phyloP scores from a whole-genome alignment of 2,329 filamentous ascomycete genomes.

The Botrytis fabae region DNA sequence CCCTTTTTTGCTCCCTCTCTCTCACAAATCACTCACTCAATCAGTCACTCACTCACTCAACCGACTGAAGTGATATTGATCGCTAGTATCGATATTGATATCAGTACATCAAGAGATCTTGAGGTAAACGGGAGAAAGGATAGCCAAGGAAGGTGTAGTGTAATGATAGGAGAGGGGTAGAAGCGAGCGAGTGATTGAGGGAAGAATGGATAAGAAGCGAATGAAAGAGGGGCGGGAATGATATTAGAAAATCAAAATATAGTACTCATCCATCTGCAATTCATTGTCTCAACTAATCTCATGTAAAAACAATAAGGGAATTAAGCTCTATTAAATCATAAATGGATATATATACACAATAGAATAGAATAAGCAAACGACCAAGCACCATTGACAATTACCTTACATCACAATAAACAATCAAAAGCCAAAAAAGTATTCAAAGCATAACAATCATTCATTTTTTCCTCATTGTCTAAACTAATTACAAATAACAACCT shows the following conservation, averaged over 20 bases:
- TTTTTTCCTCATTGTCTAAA: not conserved
- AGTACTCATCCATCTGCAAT: not conserved
- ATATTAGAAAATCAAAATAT: not conserved
- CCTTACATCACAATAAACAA: not conserved
- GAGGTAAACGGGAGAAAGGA: not conserved
- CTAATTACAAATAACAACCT: not conserved
- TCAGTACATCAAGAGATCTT: not conserved
- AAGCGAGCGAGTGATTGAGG: not conserved
- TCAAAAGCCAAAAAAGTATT: not conserved
- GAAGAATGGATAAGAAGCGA: not conserved
- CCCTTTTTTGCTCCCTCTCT: not conserved
- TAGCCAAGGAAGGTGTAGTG: not conserved
- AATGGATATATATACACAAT: not conserved
- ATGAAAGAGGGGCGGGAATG: not conserved
- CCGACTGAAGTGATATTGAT: not conserved
- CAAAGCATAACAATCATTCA: not conserved
- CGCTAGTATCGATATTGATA: not conserved
- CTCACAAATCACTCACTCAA: not conserved
- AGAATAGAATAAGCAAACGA: not conserved
- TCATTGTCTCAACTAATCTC: not conserved
- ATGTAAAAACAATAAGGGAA: not conserved
- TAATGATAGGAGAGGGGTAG: too few species aligned
- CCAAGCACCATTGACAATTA: not conserved
- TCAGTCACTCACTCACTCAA: fast-evolving
- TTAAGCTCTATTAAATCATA: not conserved